phyloP scores from a whole-genome alignment of 768 basidiomycete genomes.

The Pisolithus orientalis region DNA sequence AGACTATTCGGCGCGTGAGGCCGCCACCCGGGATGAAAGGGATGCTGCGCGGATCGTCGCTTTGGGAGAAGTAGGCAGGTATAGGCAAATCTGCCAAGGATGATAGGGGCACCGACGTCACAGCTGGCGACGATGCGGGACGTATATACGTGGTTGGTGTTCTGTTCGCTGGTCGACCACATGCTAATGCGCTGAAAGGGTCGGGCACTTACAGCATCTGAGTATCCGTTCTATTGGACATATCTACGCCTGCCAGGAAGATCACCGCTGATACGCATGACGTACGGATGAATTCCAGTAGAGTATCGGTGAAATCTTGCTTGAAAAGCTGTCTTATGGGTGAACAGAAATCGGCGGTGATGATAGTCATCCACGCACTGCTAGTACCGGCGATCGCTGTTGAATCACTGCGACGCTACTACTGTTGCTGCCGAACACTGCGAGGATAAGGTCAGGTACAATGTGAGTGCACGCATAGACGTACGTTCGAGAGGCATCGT shows the following conservation, averaged over 20 bases:
- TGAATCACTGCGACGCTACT: slow-evolving; percentile 58
- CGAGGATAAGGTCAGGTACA: background rate
- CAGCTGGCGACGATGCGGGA: slow-evolving; percentile 37
- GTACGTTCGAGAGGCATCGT: slow-evolving; percentile 73
- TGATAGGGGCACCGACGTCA: slow-evolving; percentile 40
- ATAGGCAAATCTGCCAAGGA: slow-evolving; percentile 43
- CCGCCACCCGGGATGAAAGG: slow-evolving; percentile 82
- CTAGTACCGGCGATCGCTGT: slow-evolving; percentile 74
- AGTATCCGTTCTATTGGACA: slow-evolving; percentile 63
- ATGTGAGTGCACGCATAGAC: slow-evolving; percentile 19
- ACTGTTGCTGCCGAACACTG: slow-evolving; percentile 60
- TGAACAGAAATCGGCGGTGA: background rate
- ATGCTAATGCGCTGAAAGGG: background rate
- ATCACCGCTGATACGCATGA: slow-evolving; percentile 48
- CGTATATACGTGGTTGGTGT: slow-evolving; percentile 60
- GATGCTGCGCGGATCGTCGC: slow-evolving; percentile 28
- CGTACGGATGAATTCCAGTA: slow-evolving; percentile 51
- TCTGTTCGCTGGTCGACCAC: slow-evolving; percentile 27
- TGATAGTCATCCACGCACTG: slow-evolving; percentile 38
- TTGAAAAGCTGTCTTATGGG: slow-evolving; percentile 49
- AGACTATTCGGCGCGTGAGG: slow-evolving; percentile 59
- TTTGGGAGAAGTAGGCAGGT: slow-evolving; percentile 43
- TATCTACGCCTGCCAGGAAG: slow-evolving; percentile 71
- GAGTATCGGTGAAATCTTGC: slow-evolving; percentile 52
- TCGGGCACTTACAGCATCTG: slow-evolving; percentile 63